phyloP scores from a whole-genome alignment of 2,329 filamentous ascomycete genomes.

The Furcasterigmium furcatum region DNA sequence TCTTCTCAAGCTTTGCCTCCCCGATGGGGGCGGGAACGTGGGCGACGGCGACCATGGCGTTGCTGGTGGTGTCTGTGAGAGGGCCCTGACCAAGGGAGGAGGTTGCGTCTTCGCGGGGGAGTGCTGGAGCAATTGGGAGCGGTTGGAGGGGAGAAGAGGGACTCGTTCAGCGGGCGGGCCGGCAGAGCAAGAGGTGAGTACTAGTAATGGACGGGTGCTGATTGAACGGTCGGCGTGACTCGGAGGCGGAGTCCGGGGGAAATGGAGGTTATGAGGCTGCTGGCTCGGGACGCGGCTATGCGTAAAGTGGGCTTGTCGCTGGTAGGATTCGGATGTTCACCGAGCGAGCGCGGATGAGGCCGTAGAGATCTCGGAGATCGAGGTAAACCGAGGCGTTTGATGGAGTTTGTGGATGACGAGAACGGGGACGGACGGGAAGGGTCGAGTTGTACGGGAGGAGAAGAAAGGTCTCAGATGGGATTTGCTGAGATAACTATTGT shows the following conservation, averaged over 20 bases:
- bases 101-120: constrained; percentile 76
- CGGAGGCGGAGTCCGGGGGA: constrained; percentile 4
- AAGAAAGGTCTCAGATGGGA: too few relatives aligned
- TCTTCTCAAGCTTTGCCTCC: constrained; percentile 78
- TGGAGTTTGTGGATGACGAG: constrained; percentile 1
- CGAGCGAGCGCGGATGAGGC: constrained; percentile 7
- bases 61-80: constrained; percentile 48
- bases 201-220: too few relatives aligned
- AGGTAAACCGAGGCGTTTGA: constrained; percentile 6
- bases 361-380: constrained; percentile 11
- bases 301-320: not conserved
- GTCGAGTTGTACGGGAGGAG: not conserved
- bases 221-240: too few relatives aligned
- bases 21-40: constrained; percentile 48
- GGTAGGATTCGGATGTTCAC: not conserved
- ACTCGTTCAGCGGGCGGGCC: too few relatives aligned
- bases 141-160: not conserved
- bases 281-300: constrained; percentile 4
- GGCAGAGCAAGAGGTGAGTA: too few relatives aligned
- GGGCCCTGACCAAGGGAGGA: constrained; percentile 98
- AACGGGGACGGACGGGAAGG: constrained; percentile 3
- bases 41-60: constrained; percentile 60
- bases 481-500: constrained; percentile 2
- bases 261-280: not conserved
- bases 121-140: constrained; percentile 11